A percentile compares a stretch with the other conserved stretches of the same genome.
These are phyloP conservation scores for Monosiga brevicollis DNA, from an alignment of 78 protist species.

Conservation along the genomic window DNA sequence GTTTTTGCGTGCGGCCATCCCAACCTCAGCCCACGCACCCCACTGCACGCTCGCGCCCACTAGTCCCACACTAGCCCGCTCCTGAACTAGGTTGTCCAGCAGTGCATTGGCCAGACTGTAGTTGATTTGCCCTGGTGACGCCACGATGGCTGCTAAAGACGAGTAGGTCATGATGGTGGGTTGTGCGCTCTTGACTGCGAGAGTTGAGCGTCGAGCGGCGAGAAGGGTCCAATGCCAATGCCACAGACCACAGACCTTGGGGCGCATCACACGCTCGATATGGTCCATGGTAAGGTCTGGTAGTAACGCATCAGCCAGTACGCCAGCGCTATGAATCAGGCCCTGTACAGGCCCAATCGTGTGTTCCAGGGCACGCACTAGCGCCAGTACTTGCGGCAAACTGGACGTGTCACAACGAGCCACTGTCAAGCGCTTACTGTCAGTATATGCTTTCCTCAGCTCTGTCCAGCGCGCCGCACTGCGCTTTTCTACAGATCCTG, in stretches of 20 bases:
- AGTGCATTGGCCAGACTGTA: conserved; percentile 22
- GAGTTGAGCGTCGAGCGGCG: no score
- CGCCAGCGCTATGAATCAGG: neutral
- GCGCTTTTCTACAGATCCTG: no score
- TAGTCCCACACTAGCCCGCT: neutral
- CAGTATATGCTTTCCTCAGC: no score
- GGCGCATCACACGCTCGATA: no score
- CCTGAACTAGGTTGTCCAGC: conserved; percentile 7
- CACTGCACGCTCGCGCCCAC: neutral
- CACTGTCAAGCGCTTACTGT: no score
- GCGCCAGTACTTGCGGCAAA: neutral
- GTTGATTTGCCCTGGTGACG: conserved; percentile 27
- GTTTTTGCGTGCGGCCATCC: no score
- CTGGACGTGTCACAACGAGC: neutral
- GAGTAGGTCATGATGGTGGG: conserved; percentile 16
- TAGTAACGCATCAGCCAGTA: neutral
- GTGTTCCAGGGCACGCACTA: neutral
- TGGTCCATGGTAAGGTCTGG: no score
- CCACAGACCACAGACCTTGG: no score
- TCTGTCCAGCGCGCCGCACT: no score
- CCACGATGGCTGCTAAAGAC: conserved; percentile 19
- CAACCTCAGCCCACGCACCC: conserved; percentile 41
- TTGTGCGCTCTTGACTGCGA: no score
- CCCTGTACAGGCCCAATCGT: neutral
- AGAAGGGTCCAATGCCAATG: no score